Conservation (phyloP, 306 rosid species). For the Vigna reflexopilosa region DNA sequence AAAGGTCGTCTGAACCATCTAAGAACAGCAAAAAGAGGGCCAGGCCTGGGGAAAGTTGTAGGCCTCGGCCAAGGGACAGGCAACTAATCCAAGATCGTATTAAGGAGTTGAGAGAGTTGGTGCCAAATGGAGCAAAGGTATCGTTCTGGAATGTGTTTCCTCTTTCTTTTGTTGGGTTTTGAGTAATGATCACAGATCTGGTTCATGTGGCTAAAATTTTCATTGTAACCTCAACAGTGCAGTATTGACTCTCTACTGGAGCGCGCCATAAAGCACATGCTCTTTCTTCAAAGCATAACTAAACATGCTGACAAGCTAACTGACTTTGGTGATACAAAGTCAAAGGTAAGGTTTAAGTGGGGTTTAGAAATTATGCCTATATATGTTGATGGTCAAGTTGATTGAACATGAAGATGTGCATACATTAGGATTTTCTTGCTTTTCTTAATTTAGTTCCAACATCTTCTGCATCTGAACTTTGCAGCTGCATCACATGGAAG, state of each 20-base stretch:
- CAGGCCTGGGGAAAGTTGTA: conserved; percentile 86
- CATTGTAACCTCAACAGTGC: conserved; percentile 67
- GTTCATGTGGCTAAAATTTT: conserved; percentile 50
- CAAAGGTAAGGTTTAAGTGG: conserved; percentile 50
- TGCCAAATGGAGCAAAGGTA: conserved; percentile 96
- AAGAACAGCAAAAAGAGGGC: conserved; percentile 91
- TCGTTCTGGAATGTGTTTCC: conserved; percentile 16
- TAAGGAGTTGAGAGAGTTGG: conserved; percentile 91
- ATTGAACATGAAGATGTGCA: conserved; percentile 4
- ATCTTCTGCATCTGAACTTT: conserved; percentile 20
- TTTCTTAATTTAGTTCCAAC: conserved; percentile 27
- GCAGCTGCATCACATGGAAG: conserved; percentile 70
- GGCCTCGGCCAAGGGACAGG: conserved; percentile 99
- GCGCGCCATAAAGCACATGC: conserved; percentile 91
- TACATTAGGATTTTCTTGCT: not conserved
- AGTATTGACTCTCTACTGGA: conserved; percentile 98
- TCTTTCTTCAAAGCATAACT: conserved; percentile 87
- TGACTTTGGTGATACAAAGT: conserved; percentile 65
- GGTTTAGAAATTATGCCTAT: not conserved
- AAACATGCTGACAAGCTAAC: conserved; percentile 93
- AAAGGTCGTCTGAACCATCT: conserved; percentile 74
- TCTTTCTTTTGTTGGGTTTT: not conserved
- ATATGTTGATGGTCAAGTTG: not conserved
- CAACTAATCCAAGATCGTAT: conserved; percentile 99
- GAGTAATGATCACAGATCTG: conserved; percentile 34